Conservation (phyloP, 768 basidiomycete genomes). For the Rhizopogon rudus region DNA sequence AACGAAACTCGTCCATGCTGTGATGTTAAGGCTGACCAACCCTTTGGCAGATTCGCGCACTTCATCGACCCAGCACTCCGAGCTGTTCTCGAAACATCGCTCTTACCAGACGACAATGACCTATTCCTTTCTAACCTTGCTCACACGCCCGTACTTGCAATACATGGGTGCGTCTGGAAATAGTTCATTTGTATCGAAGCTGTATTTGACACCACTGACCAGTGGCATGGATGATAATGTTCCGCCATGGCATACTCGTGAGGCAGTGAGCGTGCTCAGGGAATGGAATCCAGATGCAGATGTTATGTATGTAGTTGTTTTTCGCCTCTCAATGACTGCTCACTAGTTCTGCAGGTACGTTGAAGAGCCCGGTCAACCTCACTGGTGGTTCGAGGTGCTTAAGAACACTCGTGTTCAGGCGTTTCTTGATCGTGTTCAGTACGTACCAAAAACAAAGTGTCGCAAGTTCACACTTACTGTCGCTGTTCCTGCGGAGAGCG, state of each 20-base stretch:
- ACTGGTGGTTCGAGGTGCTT: conserved; percentile 69
- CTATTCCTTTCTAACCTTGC: conserved; percentile 76
- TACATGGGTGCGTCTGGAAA: conserved; percentile 62
- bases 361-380: conserved; percentile 58
- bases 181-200: background rate
- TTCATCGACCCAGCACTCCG: conserved; percentile 73
- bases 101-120: conserved; percentile 86
- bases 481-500: conserved; percentile 61
- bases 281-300: conserved; percentile 52
- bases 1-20: background rate
- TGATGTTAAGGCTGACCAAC: background rate
- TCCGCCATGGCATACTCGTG: conserved; percentile 79
- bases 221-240: conserved; percentile 85
- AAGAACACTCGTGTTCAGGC: conserved; percentile 45
- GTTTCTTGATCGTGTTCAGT: conserved; percentile 44
- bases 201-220: background rate
- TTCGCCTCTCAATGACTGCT: background rate
- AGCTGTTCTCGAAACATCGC: conserved; percentile 65
- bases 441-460: background rate
- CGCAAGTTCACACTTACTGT: conserved; percentile 66
- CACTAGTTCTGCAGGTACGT: conserved; percentile 36
- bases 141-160: conserved; percentile 61
- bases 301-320: conserved; percentile 38
- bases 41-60: conserved; percentile 50
- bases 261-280: conserved; percentile 52